Conservation (phyloP, 1,284 basidiomycete genomes). For the Hemileia vastatrix region DNA sequence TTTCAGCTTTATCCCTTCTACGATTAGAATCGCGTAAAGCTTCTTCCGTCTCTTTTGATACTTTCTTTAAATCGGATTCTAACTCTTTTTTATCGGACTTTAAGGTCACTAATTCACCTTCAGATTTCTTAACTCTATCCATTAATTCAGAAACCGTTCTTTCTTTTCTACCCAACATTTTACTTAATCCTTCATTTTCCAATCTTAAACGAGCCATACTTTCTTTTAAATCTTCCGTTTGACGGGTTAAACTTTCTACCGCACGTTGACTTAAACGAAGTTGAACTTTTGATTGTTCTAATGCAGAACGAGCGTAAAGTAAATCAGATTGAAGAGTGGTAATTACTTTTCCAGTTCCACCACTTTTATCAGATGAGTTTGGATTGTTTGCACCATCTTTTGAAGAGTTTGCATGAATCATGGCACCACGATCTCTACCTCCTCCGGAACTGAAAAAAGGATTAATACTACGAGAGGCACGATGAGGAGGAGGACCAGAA, state of each 20-base stretch:
- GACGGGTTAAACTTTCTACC: slow-evolving; percentile 61
- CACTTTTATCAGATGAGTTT: slow-evolving; percentile 53
- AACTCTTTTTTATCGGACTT: slow-evolving; percentile 25
- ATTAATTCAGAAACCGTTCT: slow-evolving; percentile 60
- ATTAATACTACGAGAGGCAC: too few relatives aligned
- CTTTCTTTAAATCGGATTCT: slow-evolving; percentile 18
- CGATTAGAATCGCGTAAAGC: slow-evolving; percentile 31
- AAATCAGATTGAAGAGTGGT: slow-evolving; percentile 72
- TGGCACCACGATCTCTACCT: slow-evolving; percentile 19
- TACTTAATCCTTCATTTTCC: slow-evolving; percentile 74
- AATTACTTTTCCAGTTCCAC: slow-evolving; percentile 62
- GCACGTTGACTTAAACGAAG: slow-evolving; percentile 64
- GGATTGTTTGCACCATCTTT: background rate
- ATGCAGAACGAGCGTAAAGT: slow-evolving; percentile 62
- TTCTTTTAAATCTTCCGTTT: slow-evolving; percentile 75
- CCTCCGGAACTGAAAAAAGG: slow-evolving; percentile 22
- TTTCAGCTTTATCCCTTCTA: slow-evolving; percentile 31
- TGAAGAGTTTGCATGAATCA: slow-evolving; percentile 23
- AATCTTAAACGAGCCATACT: slow-evolving; percentile 64
- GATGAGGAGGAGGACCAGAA: too few relatives aligned
- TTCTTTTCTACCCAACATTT: slow-evolving; percentile 74
- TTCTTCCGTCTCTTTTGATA: slow-evolving; percentile 36
- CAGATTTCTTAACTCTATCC: slow-evolving; percentile 39
- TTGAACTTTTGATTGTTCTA: slow-evolving; percentile 71
- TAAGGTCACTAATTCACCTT: slow-evolving; percentile 27